A percentile compares a stretch with the other conserved stretches of the same genome.
Conservation (phyloP, 257 asterid genomes). For the Nicotiana knightiana region DNA sequence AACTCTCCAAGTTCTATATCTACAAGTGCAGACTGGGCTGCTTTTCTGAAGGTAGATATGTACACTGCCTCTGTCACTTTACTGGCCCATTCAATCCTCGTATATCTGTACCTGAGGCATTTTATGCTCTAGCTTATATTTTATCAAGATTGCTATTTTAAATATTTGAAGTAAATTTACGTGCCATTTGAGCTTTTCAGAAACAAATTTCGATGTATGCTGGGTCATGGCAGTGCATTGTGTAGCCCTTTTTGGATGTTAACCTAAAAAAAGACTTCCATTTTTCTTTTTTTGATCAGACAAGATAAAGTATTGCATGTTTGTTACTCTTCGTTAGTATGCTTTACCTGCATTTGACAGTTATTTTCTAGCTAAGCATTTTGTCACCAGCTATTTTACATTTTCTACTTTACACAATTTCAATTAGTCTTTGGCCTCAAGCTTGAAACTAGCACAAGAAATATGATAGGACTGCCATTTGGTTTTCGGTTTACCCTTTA, state of each 20-base stretch:
- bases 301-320: not conserved
- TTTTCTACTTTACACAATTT: not conserved
- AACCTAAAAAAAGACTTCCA: not conserved
- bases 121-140: not conserved
- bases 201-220: not conserved
- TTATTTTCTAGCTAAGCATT: not conserved
- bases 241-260: not conserved
- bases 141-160: not conserved
- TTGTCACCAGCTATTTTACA: not conserved
- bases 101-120: not conserved
- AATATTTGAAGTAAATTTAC: not conserved
- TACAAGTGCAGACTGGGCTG: slow-evolving; percentile 77
- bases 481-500: not conserved
- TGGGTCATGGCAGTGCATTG: slow-evolving; percentile 5
- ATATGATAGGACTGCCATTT: not conserved
- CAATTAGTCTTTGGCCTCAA: not conserved
- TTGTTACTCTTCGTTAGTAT: not conserved
- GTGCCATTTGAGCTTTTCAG: not conserved
- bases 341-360: not conserved
- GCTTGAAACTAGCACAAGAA: not conserved
- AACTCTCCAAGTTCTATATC: slow-evolving; percentile 86
- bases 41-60: slow-evolving; percentile 79
- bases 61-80: slow-evolving; percentile 1
- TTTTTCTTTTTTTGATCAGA: not conserved
- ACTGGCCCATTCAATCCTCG: not conserved